Percentiles rank a stretch among this genome's conserved stretches.
Evolutionary conservation across 2,329 filamentous ascomycete species (phyloP).

Genomic region (Colletotrichum sidae): DNA sequence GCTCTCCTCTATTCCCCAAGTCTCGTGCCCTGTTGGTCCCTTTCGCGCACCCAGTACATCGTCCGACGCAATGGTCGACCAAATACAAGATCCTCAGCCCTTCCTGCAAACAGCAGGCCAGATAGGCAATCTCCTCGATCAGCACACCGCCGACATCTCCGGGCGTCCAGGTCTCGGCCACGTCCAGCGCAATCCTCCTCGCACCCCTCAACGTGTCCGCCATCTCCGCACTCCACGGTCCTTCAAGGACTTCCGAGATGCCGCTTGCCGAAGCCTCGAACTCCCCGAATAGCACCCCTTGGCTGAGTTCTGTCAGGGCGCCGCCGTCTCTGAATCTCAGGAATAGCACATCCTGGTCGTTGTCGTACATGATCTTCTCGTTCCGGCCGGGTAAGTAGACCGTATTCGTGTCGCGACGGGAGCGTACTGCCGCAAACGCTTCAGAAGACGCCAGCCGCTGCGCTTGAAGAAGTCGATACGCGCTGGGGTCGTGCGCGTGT

Average conservation of each 20-base stretch:
- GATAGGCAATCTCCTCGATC: conserved; percentile 44
- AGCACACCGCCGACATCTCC: conserved; percentile 33
- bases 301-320: conserved; percentile 16
- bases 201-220: conserved; percentile 42
- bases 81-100: conserved; percentile 46
- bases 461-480: conserved; percentile 10
- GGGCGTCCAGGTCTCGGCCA: conserved; percentile 42
- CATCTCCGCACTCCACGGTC: conserved; percentile 45
- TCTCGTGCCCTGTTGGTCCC: conserved; percentile 23
- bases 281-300: conserved; percentile 28
- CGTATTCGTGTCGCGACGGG: conserved; percentile 32
- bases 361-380: conserved; percentile 40
- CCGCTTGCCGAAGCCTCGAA: conserved; percentile 27
- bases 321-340: conserved; percentile 42
- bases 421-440: conserved; percentile 4
- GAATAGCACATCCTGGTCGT: conserved; percentile 43
- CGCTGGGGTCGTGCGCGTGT: conserved; percentile 24
- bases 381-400: conserved; percentile 43
- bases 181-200: conserved; percentile 44
- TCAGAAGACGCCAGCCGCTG: conserved; percentile 35
- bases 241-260: conserved; percentile 41
- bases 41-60: conserved; percentile 41
- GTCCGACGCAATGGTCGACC: conserved; percentile 44
- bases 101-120: conserved; percentile 45
- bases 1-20: conserved; percentile 37